phyloP scores from a whole-genome alignment of 805 yeast species.

The Cyberlindnera veronae region DNA sequence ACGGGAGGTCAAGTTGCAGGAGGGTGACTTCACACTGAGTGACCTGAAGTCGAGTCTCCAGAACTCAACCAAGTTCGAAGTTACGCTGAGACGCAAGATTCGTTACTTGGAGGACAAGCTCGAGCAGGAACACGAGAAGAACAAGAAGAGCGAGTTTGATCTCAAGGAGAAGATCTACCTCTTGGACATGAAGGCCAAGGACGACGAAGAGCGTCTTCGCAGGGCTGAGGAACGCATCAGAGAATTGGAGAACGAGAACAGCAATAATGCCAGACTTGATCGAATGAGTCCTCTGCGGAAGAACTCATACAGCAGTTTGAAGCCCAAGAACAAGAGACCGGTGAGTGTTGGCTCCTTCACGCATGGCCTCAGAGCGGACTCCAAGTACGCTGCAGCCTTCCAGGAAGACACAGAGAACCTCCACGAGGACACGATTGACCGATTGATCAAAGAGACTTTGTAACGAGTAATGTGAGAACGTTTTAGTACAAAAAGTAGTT shows the following conservation, averaged over 20 bases:
- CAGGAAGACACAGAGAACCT: slow-evolving; percentile 1
- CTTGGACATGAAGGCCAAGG: slow-evolving; percentile 26
- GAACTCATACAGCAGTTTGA: neutral
- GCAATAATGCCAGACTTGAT: neutral
- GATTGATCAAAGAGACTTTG: slow-evolving; percentile 13
- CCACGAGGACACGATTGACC: slow-evolving; percentile 17
- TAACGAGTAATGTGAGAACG: no score
- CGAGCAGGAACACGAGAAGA: slow-evolving; percentile 18
- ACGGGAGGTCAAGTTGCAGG: slow-evolving; percentile 6
- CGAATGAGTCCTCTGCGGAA: neutral
- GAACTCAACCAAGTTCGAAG: slow-evolving; percentile 16
- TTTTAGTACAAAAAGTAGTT: neutral
- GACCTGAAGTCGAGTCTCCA: slow-evolving; percentile 14
- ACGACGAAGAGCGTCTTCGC: slow-evolving; percentile 20
- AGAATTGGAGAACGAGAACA: slow-evolving; percentile 26
- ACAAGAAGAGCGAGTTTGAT: slow-evolving; percentile 30
- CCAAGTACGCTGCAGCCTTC: neutral
- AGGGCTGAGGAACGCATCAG: slow-evolving; percentile 27
- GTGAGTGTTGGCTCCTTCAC: slow-evolving; percentile 5
- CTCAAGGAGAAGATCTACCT: slow-evolving; percentile 26
- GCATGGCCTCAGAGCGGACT: neutral
- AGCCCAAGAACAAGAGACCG: slow-evolving; percentile 7
- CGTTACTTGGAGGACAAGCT: slow-evolving; percentile 28
- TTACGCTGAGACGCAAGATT: slow-evolving; percentile 19
- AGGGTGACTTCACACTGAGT: slow-evolving; percentile 15